Conservation (phyloP, 1,284 basidiomycete species). For the Ganoderma lucidum region DNA sequence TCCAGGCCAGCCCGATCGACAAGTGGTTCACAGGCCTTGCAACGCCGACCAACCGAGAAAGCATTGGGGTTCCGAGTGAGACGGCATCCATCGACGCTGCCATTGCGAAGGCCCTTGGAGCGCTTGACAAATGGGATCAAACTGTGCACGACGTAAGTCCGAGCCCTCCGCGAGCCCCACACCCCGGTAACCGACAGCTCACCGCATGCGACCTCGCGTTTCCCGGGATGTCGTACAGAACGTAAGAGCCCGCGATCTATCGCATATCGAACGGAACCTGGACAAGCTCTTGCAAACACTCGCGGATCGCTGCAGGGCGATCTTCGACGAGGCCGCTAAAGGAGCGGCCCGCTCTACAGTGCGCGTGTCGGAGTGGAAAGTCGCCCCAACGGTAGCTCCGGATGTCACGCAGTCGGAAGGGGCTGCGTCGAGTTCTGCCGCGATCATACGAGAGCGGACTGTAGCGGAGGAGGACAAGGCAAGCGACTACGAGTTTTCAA, state of each 20-base stretch:
- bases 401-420: slow-evolving; percentile 21
- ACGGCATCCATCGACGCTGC: slow-evolving; percentile 27
- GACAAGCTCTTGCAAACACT: slow-evolving; percentile 70
- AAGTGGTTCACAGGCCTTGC: slow-evolving; percentile 77
- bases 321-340: slow-evolving; percentile 70
- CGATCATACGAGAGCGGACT: slow-evolving; percentile 60
- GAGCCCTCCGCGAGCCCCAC: neutral
- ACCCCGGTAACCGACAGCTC: slow-evolving; percentile 23
- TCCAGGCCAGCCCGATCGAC: slow-evolving; percentile 74
- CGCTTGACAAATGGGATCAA: slow-evolving; percentile 29
- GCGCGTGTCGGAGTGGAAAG: slow-evolving; percentile 38
- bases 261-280: slow-evolving; percentile 73
- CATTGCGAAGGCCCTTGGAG: slow-evolving; percentile 22
- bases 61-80: slow-evolving; percentile 54
- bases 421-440: slow-evolving; percentile 12
- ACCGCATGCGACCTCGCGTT: neutral
- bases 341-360: slow-evolving; percentile 69
- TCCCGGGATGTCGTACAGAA: slow-evolving; percentile 46
- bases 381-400: slow-evolving; percentile 18
- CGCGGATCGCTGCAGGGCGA: slow-evolving; percentile 61
- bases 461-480: slow-evolving; percentile 56
- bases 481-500: slow-evolving; percentile 37
- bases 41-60: slow-evolving; percentile 62
- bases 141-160: slow-evolving; percentile 29
- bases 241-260: slow-evolving; percentile 56